Evolutionary conservation across 495 filamentous ascomycete genomes (phyloP).

Genomic region (Talaromyces liani): DNA sequence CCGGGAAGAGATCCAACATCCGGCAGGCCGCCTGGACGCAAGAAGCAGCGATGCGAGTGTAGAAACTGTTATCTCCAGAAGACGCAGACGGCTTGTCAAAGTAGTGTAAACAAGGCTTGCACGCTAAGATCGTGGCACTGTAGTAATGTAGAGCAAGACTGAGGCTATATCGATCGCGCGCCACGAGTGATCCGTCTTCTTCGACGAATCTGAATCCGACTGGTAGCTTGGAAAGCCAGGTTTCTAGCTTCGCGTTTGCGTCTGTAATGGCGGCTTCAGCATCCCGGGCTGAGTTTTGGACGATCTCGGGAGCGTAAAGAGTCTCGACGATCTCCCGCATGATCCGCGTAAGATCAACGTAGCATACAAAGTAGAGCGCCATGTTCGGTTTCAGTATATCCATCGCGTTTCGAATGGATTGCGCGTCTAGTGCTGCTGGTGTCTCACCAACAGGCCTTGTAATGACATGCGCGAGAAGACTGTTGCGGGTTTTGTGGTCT

Average conservation of each 20-base stretch:
- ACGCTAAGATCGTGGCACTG: conserved; percentile 46
- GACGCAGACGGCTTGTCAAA: conserved; percentile 16
- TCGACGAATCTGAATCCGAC: conserved; percentile 26
- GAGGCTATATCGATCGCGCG: conserved; percentile 14
- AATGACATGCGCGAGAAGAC: conserved; percentile 10
- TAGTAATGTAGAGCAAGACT: conserved; percentile 44
- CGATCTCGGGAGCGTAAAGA: conserved; percentile 47
- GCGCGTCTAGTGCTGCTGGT: not conserved
- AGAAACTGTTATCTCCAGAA: conserved; percentile 38
- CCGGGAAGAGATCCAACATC: conserved; percentile 41
- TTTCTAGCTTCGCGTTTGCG: conserved; percentile 35
- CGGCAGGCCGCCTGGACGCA: conserved; percentile 44
- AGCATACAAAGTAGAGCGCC: conserved; percentile 37
- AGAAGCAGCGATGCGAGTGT: conserved; percentile 32
- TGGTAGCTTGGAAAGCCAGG: conserved; percentile 44
- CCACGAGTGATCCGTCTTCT: not conserved
- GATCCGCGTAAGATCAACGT: conserved; percentile 35
- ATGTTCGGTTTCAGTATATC: conserved; percentile 21
- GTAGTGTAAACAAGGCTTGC: conserved; percentile 48
- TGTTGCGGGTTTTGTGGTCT: conserved; percentile 20
- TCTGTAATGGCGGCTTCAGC: conserved; percentile 41
- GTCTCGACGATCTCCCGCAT: conserved; percentile 38
- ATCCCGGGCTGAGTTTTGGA: conserved; percentile 40
- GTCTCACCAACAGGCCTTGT: not conserved
- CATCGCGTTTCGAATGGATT: conserved; percentile 10